Conservation (phyloP, 176 grass and related monocot genomes). For the Stipa capillata region DNA sequence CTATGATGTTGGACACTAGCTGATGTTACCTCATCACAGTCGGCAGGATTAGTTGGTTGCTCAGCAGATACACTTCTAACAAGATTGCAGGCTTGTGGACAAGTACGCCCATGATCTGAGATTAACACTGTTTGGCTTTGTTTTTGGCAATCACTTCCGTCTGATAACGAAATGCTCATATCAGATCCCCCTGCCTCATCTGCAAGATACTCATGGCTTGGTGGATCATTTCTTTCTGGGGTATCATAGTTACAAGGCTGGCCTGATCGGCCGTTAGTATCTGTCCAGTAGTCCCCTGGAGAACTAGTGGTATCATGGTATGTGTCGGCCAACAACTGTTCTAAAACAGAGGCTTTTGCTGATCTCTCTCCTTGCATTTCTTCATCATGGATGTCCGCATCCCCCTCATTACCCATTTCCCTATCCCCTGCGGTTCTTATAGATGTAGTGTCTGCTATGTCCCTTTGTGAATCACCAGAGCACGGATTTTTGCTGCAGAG, state of each 20-base stretch:
- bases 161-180: conserved; percentile 57
- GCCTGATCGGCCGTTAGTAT: conserved; percentile 16
- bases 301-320: conserved; percentile 34
- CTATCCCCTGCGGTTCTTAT: neutral
- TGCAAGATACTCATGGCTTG: conserved; percentile 5
- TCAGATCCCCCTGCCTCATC: conserved; percentile 2
- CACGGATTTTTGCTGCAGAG: neutral
- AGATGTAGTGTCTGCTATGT: neutral
- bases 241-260: conserved; percentile 29
- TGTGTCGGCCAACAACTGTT: conserved; percentile 24
- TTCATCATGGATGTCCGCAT: neutral
- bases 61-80: neutral
- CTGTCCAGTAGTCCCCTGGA: conserved; percentile 43
- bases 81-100: neutral
- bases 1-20: neutral
- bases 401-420: neutral
- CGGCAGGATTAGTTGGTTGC: neutral
- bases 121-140: neutral
- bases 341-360: conserved; percentile 6
- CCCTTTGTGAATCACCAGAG: conserved; percentile 4
- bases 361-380: neutral
- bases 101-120: neutral
- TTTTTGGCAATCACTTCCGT: neutral
- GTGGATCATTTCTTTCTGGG: neutral
- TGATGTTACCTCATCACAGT: conserved; percentile 24